phyloP scores from a whole-genome alignment of 495 filamentous ascomycete species.

The Penicillium cataractarum region DNA sequence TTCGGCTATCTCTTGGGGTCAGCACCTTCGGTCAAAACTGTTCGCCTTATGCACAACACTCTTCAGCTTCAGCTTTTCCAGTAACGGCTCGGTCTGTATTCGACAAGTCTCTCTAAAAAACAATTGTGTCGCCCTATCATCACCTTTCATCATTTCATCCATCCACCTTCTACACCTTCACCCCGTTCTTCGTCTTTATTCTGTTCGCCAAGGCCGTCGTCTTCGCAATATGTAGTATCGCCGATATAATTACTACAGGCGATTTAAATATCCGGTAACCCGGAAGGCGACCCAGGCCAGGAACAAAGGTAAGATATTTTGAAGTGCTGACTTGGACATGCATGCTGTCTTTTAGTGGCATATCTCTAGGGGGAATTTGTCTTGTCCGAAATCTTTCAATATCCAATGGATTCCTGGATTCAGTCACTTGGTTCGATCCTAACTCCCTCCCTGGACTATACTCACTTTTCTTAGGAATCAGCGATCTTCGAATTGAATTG shows the following conservation, averaged over 20 bases:
- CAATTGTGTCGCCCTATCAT: slow-evolving; percentile 29
- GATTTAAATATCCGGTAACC: slow-evolving; percentile 18
- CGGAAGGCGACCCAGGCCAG: neutral
- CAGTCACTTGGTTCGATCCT: neutral
- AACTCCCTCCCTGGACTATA: too few species aligned
- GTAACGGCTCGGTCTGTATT: slow-evolving; percentile 56
- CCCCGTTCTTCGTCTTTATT: neutral
- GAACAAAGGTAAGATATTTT: slow-evolving; percentile 19
- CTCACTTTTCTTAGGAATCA: neutral
- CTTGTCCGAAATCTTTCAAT: neutral
- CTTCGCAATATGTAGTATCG: slow-evolving; percentile 49
- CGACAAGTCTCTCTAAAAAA: slow-evolving; percentile 36
- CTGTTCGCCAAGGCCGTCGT: slow-evolving; percentile 38
- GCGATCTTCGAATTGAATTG: neutral
- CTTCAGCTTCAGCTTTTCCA: slow-evolving; percentile 41
- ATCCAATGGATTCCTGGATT: too few species aligned
- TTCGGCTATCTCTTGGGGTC: slow-evolving; percentile 53
- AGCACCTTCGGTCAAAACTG: slow-evolving; percentile 48
- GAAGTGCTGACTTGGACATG: slow-evolving; percentile 1
- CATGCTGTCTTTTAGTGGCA: neutral
- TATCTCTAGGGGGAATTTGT: too few species aligned
- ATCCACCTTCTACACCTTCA: neutral
- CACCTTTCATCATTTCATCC: slow-evolving; percentile 26
- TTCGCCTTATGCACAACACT: slow-evolving; percentile 47
- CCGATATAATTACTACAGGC: slow-evolving; percentile 17